phyloP scores from a whole-genome alignment of 2,329 filamentous ascomycete species.

The Graphilbum fragrans region DNA sequence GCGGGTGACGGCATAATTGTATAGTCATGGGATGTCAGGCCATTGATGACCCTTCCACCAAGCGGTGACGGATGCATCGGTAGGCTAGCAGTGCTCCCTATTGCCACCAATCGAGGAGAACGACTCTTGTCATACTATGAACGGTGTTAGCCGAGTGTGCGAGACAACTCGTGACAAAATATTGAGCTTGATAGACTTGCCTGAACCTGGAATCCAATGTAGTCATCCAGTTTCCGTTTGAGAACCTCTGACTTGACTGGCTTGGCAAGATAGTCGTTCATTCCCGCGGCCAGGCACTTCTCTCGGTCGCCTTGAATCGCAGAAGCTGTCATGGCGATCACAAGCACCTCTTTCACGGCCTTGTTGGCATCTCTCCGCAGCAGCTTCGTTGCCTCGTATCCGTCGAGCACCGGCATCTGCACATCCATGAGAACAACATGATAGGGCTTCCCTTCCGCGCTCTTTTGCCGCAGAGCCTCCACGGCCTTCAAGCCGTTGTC shows the following conservation, averaged over 20 bases:
- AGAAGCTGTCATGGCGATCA: conserved; percentile 94
- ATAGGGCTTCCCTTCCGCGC: conserved; percentile 62
- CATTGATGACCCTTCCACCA: too few relatives aligned
- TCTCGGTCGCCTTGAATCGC: conserved; percentile 91
- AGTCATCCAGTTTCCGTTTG: conserved; percentile 63
- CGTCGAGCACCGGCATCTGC: conserved; percentile 89
- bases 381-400: conserved; percentile 79
- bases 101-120: background rate
- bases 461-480: conserved; percentile 66
- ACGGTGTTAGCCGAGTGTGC: background rate
- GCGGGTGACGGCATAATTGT: background rate
- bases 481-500: conserved; percentile 83
- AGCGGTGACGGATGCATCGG: too few relatives aligned
- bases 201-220: conserved; percentile 28
- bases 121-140: background rate
- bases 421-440: conserved; percentile 93
- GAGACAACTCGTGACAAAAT: background rate
- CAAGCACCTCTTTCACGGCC: conserved; percentile 68
- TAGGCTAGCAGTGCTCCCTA: background rate
- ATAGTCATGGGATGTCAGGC: too few relatives aligned
- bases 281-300: conserved; percentile 88
- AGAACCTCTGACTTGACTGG: conserved; percentile 83
- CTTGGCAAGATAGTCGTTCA: conserved; percentile 96
- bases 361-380: conserved; percentile 68
- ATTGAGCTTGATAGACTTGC: conserved; percentile 12